Percentiles rank a stretch among this genome's conserved stretches.
phyloP scores from a whole-genome alignment of 257 asterid species.

The Primulina huaijiensis region DNA sequence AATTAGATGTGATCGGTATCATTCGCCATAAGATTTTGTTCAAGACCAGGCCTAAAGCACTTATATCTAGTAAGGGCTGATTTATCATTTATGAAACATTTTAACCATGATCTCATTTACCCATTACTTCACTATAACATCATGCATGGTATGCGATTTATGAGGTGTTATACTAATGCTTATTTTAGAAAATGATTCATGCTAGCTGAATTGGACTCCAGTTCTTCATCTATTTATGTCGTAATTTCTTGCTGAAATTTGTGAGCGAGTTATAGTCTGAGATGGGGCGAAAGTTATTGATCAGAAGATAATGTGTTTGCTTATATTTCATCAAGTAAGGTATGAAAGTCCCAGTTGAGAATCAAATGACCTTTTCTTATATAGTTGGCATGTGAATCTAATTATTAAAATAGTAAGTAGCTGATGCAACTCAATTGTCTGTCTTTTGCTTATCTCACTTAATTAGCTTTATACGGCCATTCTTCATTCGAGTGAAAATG shows the following conservation, averaged over 20 bases:
- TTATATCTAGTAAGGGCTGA: slow-evolving; percentile 60
- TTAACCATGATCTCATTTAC: neutral
- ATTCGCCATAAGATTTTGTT: slow-evolving; percentile 74
- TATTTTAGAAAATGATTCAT: neutral
- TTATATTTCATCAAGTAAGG: no score
- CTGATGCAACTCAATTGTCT: no score
- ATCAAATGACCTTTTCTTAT: neutral
- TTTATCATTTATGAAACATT: slow-evolving; percentile 4
- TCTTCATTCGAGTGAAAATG: neutral
- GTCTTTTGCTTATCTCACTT: neutral
- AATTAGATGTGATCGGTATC: slow-evolving; percentile 68
- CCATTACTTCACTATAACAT: neutral
- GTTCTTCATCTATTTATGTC: neutral
- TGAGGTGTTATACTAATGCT: neutral
- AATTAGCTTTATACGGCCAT: neutral
- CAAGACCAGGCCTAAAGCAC: slow-evolving; percentile 94
- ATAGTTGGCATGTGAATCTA: neutral
- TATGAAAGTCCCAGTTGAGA: neutral
- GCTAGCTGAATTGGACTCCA: neutral
- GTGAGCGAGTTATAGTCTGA: neutral
- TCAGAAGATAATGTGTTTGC: neutral
- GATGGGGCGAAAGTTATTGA: neutral
- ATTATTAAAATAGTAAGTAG: neutral
- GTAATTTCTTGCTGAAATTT: neutral
- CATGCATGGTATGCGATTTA: neutral